phyloP scores from a whole-genome alignment of 345 rosid genomes.

The Reutealis trisperma region DNA sequence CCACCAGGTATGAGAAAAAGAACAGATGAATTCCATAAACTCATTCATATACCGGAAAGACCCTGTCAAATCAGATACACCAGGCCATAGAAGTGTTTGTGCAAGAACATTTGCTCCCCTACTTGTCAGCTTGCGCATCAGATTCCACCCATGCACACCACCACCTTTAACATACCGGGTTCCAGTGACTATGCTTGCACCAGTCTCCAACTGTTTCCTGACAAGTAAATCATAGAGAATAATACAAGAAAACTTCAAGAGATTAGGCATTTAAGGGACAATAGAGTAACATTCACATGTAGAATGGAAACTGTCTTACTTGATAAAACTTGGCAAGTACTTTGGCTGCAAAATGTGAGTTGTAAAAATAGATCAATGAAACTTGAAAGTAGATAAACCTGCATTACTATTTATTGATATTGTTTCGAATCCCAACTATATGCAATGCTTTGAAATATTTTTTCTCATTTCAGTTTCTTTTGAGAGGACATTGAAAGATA shows the following conservation, averaged over 20 bases:
- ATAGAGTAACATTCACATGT: slow-evolving; percentile 3
- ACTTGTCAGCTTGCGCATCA: slow-evolving; percentile 95
- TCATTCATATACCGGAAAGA: slow-evolving; percentile 70
- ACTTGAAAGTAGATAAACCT: background rate
- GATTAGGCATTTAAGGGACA: slow-evolving; percentile 2
- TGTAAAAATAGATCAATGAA: slow-evolving; percentile 8
- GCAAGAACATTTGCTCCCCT: slow-evolving; percentile 99
- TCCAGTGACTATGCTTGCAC: slow-evolving; percentile 92
- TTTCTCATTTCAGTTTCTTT: background rate
- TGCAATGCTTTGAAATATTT: background rate
- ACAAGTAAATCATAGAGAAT: slow-evolving; percentile 14
- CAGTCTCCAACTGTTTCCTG: slow-evolving; percentile 88
- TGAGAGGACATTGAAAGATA: no score
- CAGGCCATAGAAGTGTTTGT: slow-evolving; percentile 95
- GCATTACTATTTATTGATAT: background rate
- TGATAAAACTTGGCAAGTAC: slow-evolving; percentile 89
- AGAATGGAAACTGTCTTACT: slow-evolving; percentile 46
- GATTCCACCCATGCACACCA: slow-evolving; percentile 97
- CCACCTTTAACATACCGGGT: slow-evolving; percentile 89
- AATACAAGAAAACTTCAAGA: slow-evolving; percentile 17
- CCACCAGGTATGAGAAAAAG: background rate
- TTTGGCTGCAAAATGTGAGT: slow-evolving; percentile 71
- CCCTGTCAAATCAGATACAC: slow-evolving; percentile 94
- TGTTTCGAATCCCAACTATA: background rate
- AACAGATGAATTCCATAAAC: background rate